Conservation (phyloP, 1,284 basidiomycete genomes). For the Cryptococcus sp. region DNA sequence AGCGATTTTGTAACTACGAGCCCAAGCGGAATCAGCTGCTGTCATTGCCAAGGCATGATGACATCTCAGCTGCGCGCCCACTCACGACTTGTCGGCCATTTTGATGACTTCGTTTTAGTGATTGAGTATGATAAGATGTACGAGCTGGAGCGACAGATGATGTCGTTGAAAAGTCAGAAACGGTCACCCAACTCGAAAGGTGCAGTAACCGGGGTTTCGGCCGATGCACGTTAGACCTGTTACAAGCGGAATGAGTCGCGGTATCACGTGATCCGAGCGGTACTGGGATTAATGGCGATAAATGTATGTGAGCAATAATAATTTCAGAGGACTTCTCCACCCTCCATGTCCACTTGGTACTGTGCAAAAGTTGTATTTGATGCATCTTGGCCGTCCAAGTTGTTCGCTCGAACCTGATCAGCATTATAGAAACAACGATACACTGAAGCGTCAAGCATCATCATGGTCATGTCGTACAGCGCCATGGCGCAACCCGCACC, state of each 20-base stretch:
- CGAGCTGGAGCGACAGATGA: neutral
- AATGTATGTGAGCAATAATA: neutral
- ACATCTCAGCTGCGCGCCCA: neutral
- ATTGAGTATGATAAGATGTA: neutral
- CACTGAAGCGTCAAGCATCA: slow-evolving; percentile 2
- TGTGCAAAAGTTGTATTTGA: neutral
- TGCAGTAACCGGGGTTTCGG: neutral
- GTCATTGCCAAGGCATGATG: neutral
- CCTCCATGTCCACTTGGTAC: slow-evolving; percentile 2
- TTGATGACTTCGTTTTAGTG: slow-evolving; percentile 1
- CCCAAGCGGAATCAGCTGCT: neutral
- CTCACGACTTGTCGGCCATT: slow-evolving; percentile 30
- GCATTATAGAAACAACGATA: neutral
- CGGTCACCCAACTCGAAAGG: neutral
- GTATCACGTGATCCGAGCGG: too few species aligned
- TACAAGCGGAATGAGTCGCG: too few species aligned
- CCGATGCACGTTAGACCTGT: too few species aligned
- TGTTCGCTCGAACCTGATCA: neutral
- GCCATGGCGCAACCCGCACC: slow-evolving; percentile 26
- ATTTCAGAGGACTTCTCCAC: slow-evolving; percentile 7
- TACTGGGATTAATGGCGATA: too few species aligned
- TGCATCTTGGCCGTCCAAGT: slow-evolving; percentile 2
- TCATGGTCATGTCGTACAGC: slow-evolving; percentile 41
- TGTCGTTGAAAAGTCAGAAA: neutral
- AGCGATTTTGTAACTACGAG: slow-evolving; percentile 69